Evolutionary conservation across 2,329 filamentous ascomycete species (phyloP), one percentile per base, ranked within the genome.

Genomic region (Phyllosticta ampelicida): DNA sequence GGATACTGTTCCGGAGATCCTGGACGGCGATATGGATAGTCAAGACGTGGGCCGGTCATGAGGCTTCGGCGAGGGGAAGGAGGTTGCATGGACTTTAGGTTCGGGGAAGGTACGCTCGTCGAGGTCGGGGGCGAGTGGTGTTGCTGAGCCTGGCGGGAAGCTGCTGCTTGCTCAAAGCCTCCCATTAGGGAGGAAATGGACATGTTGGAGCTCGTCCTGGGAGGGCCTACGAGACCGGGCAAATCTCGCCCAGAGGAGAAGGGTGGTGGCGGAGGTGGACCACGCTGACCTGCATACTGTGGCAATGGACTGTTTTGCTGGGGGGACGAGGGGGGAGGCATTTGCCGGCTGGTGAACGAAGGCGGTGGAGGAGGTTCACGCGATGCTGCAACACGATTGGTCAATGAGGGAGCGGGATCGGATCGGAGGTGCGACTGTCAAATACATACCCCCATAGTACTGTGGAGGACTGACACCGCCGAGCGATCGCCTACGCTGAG

Each of bases 171-270:
- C 76, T 75, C 70, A 78, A 77, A 68, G 71, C 70, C 76, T 60
- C 84, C 85, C 60, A 88, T 79, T 71, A 89, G 81, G 51, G 85
- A 85, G n/a, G 84, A 86, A 70, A 88, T 87, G 52, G 85, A 86
- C 85, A 88, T 87, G 72, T 82, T 84, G 66, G 81, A 81, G 55
- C 79, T 80, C 11, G 80, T 79, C 60, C 84, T 78, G 68, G 80
- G 76, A 59, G 75, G 70, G 20, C 79, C 74, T 20, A 73, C 74
- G 50, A 80, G 66, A 18, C 75, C 73, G 53, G 81, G 77, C 53
- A 81, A 74, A 63, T 86, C 83, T 66, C 83, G 80, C 60, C 75
- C 73, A 23, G 70, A 72, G 55, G 73, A 70, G 63, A 79, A 80
- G 0, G 73, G 66, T 5, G 73, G 72, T 21, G 75, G 66, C 51